phyloP scores from a whole-genome alignment of 441 rosid genomes.

The Euphorbia schlechtendalii region DNA sequence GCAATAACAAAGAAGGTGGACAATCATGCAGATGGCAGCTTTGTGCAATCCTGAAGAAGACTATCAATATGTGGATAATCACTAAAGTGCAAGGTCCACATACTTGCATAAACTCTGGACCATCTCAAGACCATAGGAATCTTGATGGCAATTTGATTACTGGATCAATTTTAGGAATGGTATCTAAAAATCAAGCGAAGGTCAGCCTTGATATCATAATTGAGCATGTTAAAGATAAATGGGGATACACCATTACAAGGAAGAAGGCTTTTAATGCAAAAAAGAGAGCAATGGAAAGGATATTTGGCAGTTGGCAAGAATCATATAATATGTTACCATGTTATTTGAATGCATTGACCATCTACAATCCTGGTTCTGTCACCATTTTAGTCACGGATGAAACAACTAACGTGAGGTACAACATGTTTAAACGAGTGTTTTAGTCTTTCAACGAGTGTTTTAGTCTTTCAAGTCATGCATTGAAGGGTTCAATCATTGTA shows the following conservation, averaged over 20 bases:
- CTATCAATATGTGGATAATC: neutral
- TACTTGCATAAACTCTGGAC: neutral
- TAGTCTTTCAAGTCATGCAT: neutral
- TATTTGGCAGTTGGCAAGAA: neutral
- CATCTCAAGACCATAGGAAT: neutral
- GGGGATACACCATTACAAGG: neutral
- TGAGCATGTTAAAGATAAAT: neutral
- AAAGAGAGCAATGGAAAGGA: neutral
- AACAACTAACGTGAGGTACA: too few relatives aligned
- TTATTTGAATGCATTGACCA: too few relatives aligned
- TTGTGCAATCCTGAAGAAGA: neutral
- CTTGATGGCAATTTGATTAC: neutral
- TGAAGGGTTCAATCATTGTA: neutral
- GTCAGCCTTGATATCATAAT: neutral
- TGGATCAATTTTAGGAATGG: neutral
- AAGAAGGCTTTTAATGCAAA: neutral
- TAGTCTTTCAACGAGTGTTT: neutral
- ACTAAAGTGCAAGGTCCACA: neutral
- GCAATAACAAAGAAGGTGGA: neutral
- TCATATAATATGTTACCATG: too few relatives aligned
- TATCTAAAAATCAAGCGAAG: neutral
- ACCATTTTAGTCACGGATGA: too few relatives aligned
- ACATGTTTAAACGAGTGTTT: neutral
- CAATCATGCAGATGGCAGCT: neutral
- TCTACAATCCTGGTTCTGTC: too few relatives aligned